A percentile compares a stretch with the other conserved stretches of the same genome.
Conservation (phyloP, 228 moss, liverwort and hornwort genomes). For the Sphagnum fallax region DNA sequence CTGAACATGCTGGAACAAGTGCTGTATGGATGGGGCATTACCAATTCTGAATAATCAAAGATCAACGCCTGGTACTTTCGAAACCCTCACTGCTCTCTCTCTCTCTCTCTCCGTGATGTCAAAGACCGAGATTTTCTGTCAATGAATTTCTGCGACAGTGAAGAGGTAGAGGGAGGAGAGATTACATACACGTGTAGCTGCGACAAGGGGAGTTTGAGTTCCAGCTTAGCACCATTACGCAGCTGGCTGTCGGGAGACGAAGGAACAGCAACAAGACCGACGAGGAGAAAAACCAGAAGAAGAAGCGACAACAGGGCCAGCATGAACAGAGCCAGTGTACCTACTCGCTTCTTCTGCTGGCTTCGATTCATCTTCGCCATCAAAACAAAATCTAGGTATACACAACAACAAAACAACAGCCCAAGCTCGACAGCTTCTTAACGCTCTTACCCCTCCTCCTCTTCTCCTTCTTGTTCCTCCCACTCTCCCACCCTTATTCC, state of each 20-base stretch:
- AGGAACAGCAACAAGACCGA: conserved; percentile 68
- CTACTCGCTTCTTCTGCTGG: conserved; percentile 39
- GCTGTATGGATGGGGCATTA: not conserved
- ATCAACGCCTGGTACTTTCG: not conserved
- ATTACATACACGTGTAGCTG: conserved; percentile 24
- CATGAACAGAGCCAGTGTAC: conserved; percentile 56
- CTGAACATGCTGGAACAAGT: no score
- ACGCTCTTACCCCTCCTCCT: no score
- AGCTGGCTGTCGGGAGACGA: conserved; percentile 13
- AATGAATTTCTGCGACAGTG: no score
- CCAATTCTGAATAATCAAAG: not conserved
- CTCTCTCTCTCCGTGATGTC: no score
- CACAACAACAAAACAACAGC: no score
- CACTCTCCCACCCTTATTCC: no score
- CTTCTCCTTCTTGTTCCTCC: no score
- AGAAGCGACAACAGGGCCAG: conserved; percentile 61
- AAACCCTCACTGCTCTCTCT: no score
- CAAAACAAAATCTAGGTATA: no score
- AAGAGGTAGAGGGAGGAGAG: not conserved
- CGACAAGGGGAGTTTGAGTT: conserved; percentile 47
- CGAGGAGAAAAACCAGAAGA: conserved; percentile 62
- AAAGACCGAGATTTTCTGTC: no score
- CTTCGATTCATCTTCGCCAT: no score
- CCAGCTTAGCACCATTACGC: conserved; percentile 59
- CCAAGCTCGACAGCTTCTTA: no score